Evolutionary conservation across 306 rosid species (phyloP), one percentile per base, ranked within the genome.

Genomic region (Acacia confusa): DNA sequence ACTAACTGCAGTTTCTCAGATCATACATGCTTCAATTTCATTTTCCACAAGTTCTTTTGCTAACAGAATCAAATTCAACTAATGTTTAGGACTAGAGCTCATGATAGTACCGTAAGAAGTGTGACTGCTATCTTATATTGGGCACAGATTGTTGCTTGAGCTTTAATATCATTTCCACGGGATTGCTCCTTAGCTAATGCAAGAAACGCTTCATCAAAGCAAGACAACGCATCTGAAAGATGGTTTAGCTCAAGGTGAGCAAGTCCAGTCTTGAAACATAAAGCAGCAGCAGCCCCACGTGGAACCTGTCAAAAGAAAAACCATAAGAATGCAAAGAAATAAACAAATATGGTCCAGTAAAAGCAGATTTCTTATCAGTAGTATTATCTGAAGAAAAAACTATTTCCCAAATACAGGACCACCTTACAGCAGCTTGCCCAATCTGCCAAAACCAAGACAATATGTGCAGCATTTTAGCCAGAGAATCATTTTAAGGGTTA

Each of bases 101-200:
- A 38, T 53, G 47, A 75, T 32, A 44, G 70, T 90, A 95, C 99
- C 98, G 78, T 92, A 75, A 96, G 98, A 82, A 96, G 97, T 82
- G 92, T 92, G 70, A 96, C 98, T 34, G 99, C 90, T 82, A 92
- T 87, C 93, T 96, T 96, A 87, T 96, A 96, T 82, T 96, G 99
- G 61, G 99, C 99, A 88, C 95, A 92, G 70, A 93, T 96, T 87
- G 99, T 93, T 64, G 98, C 97, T 83, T 96, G 99, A 28, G 99
- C 92, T 85, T 96, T 96, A 76, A 96, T 93, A 88, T 96, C 98
- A 88, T 89, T 92, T 83, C 98, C 99, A 53, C 97, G 94, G 83
- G 99, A 96, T 79, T 89, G 87, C 78, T 96, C 99, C 88, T 92
- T 96, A 43, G 99, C 99, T 75, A 93, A 84, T 58, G 99, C 93